A percentile compares a stretch with the other conserved stretches of the same genome.
These are phyloP conservation scores for Linderniella brevidens DNA, from an alignment of 257 asterid genomes.

Conservation along the genomic window DNA sequence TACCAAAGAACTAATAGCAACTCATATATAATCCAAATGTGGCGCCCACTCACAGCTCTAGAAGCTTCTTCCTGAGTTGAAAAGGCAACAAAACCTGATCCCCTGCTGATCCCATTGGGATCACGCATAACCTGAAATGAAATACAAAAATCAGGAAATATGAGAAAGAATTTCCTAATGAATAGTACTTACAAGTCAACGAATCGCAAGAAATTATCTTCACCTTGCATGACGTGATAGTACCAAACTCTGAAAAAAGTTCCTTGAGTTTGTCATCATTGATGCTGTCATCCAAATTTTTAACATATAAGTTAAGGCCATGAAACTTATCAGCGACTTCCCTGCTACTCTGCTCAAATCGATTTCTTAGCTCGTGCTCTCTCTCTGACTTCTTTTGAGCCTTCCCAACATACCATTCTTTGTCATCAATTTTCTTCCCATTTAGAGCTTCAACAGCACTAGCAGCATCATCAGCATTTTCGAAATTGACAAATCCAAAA, in stretches of 20 bases:
- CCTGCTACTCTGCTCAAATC: slow-evolving; percentile 24
- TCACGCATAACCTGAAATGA: slow-evolving; percentile 15
- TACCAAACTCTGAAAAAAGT: slow-evolving; percentile 25
- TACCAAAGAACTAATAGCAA: not conserved
- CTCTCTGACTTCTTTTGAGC: slow-evolving; percentile 32
- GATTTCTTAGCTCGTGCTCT: slow-evolving; percentile 22
- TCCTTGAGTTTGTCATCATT: slow-evolving; percentile 27
- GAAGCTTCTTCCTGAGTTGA: slow-evolving; percentile 18
- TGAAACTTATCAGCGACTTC: slow-evolving; percentile 24
- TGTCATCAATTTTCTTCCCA: slow-evolving; percentile 23
- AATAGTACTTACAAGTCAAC: not conserved
- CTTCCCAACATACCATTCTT: slow-evolving; percentile 32
- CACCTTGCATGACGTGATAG: slow-evolving; percentile 30
- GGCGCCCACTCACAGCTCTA: slow-evolving; percentile 13
- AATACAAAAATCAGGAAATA: not conserved
- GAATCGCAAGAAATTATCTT: not conserved
- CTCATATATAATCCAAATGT: not conserved
- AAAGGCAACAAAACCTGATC: slow-evolving; percentile 20
- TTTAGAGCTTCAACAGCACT: slow-evolving; percentile 26
- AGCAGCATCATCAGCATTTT: slow-evolving; percentile 31
- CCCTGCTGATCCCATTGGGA: slow-evolving; percentile 13
- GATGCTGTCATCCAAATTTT: slow-evolving; percentile 28
- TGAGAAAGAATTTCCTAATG: not conserved
- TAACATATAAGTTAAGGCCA: slow-evolving; percentile 23
- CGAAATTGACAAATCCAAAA: slow-evolving; percentile 37